Conservation (phyloP, 2,329 filamentous ascomycete species). For the Gyromitra esculenta region DNA sequence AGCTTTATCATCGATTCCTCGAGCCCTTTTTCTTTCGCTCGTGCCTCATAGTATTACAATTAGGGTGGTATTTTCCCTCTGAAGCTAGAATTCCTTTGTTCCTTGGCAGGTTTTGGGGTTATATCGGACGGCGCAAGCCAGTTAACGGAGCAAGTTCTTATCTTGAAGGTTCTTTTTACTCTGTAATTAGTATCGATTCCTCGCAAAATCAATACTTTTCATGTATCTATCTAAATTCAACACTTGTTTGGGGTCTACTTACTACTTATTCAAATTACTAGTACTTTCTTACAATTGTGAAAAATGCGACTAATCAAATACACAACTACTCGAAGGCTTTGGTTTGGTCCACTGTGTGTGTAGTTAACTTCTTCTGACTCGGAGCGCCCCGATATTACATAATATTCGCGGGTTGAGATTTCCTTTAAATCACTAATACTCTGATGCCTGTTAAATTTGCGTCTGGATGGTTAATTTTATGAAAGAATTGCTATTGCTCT, state of each 20-base stretch:
- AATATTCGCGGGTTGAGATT: no score
- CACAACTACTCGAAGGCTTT: no score
- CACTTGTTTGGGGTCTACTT: not conserved
- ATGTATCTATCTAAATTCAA: not conserved
- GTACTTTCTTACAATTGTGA: not conserved
- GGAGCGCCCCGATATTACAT: no score
- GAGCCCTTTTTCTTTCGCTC: not conserved
- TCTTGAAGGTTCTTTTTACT: not conserved
- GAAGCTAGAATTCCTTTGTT: not conserved
- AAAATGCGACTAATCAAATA: no score
- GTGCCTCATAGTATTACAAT: not conserved
- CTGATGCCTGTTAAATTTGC: not conserved
- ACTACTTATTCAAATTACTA: not conserved
- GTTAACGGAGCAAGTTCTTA: not conserved
- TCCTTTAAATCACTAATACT: no score
- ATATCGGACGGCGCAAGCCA: not conserved
- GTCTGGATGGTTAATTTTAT: no score
- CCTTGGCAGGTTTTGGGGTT: not conserved
- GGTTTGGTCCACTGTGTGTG: no score
- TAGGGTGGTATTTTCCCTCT: not conserved
- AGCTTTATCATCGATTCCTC: not conserved
- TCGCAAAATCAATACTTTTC: not conserved
- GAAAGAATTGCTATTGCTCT: no score
- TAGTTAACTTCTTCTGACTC: no score
- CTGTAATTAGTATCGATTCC: conserved; percentile 1